Base-by-base conservation (phyloP, 495 filamentous ascomycete species). In the Penicillium samsonianum region DNA sequence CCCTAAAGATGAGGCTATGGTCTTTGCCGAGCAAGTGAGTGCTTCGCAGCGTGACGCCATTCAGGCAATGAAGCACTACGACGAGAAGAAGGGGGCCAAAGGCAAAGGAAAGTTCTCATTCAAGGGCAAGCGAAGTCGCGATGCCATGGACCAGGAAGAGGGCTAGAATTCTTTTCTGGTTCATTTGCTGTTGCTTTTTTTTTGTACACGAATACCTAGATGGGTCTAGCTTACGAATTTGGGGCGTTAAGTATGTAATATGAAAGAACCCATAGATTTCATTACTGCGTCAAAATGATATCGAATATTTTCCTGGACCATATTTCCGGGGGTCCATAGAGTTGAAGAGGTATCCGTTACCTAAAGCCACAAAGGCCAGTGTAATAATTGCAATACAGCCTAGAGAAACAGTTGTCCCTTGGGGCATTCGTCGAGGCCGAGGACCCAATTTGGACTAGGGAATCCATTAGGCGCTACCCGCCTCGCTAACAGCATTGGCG, bases 61-160 rank as follows among this genome's bases (percentile, higher is more conserved):
- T 35, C 85, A 80, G 64, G 84, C 93, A 73, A 89, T 97, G 88
- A 95, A 91, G 80, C 80, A 82, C 52, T 69, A 89, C 65, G 82
- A 93, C 56, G 92, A 97, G 50, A 88, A 87, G 74, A 80, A 82
- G 55, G 89, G 87, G 1, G 87, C 80, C 37, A 84, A 78, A 61
- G 85, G 87, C 1, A 81, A 82, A 1, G 76, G 78, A 30, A 70
- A 85, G 43, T 84, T 80, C 64, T 82, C 84, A 8, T 37, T 38
- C 1, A 79, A 67, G 45, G 75, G 75, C n/a, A 89, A 87, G 74
- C 78, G 82, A 47, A 74, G 79, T 26, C 77, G 86, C 47, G 89
- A 94, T 69, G 78, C 87, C 31, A 95, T 96, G 92, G 92, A 96
- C 72, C 77, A 82, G 50, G 91, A 96, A 67, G 88, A 96, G 59